Evolutionary conservation across 176 grass and related monocot genomes (phyloP), one percentile per base, ranked within the genome.

Genomic region (Musa itinerans): DNA sequence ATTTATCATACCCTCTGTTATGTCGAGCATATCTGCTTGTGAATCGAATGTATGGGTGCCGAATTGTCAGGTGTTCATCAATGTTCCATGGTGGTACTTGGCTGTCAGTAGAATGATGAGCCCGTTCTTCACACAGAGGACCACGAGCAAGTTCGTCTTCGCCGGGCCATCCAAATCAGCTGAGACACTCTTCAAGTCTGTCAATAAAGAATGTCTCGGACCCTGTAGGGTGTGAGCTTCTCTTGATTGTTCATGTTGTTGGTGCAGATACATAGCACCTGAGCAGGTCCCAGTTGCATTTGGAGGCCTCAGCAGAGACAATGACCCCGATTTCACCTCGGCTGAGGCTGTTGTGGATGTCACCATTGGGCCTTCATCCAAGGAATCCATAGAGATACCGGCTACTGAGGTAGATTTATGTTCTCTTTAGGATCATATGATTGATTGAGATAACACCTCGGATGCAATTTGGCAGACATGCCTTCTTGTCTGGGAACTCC

Each of bases 71-170:
- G 82, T 98, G 55, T 98, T 98, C 89, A 93, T 98, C 82, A 93
- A 98, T 78, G 95, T 93, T 63, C 90, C 95, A 21, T 98, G 95
- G 95, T 98, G 95, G 90, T 93, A 98, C 78, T 81, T 98, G 20
- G 95, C 95, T 64, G 88, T 84, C 24, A 93, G 91, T 82, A 80
- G 85, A 61, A 91, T 98, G 90, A 89, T 98, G 82, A 89, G 84
- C 78, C 90, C 95, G 7, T 98, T 98, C 87, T 83, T 98, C 50
- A 93, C 95, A 15, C 90, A 89, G 80, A 87, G 95, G 75, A 98
- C 90, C 63, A 93, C 80, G 84, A 98, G 95, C 95, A 98, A 98
- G 86, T 93, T 98, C 17, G 88, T 98, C 43, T 93, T 93, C 24
- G 88, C 95, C 2, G 85, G 94, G 74, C 88, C 90, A 20, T 87